Evolutionary conservation across 768 basidiomycete genomes (phyloP).

Genomic region (Podaxis sp.): DNA sequence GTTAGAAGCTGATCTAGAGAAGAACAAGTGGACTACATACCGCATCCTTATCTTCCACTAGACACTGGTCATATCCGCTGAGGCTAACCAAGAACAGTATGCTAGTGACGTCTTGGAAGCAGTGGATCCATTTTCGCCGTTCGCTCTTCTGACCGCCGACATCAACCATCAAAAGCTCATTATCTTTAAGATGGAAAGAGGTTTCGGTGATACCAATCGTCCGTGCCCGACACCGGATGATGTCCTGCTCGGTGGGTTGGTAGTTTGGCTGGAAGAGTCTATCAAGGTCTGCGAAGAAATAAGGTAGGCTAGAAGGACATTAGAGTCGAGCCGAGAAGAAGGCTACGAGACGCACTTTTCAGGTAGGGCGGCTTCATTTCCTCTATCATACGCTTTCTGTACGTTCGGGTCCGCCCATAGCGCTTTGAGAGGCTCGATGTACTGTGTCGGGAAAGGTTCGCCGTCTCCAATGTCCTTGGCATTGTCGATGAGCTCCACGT

Average conservation of each 20-base stretch:
- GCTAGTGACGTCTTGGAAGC: slow-evolving; percentile 92
- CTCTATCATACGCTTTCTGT: slow-evolving; percentile 73
- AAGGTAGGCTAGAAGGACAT: slow-evolving; percentile 47
- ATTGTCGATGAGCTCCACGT: slow-evolving; percentile 64
- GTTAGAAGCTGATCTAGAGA: neutral
- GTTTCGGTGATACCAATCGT: slow-evolving; percentile 94
- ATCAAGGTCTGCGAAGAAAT: slow-evolving; percentile 80
- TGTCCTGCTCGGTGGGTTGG: slow-evolving; percentile 81
- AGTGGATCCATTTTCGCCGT: slow-evolving; percentile 91
- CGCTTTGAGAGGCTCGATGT: slow-evolving; percentile 60
- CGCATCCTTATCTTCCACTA: slow-evolving; percentile 90
- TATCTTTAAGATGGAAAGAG: slow-evolving; percentile 72
- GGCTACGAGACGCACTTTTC: slow-evolving; percentile 68
- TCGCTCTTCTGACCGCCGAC: slow-evolving; percentile 94
- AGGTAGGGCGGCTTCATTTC: slow-evolving; percentile 89
- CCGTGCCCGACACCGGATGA: slow-evolving; percentile 80
- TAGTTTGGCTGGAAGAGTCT: slow-evolving; percentile 77
- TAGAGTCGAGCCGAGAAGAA: neutral
- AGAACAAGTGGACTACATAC: slow-evolving; percentile 42
- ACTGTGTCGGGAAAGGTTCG: slow-evolving; percentile 74
- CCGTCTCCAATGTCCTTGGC: slow-evolving; percentile 75
- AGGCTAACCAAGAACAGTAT: slow-evolving; percentile 90
- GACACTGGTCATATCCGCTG: slow-evolving; percentile 92
- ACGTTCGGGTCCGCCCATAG: slow-evolving; percentile 82
- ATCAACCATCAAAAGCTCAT: slow-evolving; percentile 92